Evolutionary conservation across 192 early-diverging fungal species (phyloP), one percentile per base, ranked within the genome.

Genomic region (Oehlia diaphana): DNA sequence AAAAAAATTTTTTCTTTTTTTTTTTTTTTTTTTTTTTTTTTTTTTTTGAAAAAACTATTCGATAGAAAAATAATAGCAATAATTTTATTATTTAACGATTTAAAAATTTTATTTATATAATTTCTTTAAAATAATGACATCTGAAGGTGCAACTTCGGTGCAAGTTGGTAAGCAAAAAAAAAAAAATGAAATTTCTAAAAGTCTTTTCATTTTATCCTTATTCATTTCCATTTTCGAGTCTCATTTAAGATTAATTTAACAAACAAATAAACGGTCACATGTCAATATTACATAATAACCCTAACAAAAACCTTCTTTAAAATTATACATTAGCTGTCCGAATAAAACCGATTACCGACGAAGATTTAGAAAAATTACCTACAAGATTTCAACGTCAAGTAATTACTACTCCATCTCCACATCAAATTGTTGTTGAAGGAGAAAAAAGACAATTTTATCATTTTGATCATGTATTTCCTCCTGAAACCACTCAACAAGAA

Each of bases 381-480:
- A 2, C 39, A 44, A 39, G 70, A 39, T 72, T 72, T 72, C 70
- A 72, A 72, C 70, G 70, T 72, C 35, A 72, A 23, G 9, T 72
- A 14, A 2, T 72, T 14, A 23, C 19, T 16, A 7, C 70, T n/a
- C 3, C 70, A 28, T 39, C 66, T 16, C 37, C 39, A 9, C 7
- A 39, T 19, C 70, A 72, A 72, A 1, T 72, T 23, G 12, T 12
- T 44, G 70, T 72, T 49, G 39, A 72, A 72, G 37, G 16, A 2
- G 70, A 72, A 0, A 72, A 72, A 35, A 39, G 70, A 82, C 66
- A 79, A 44, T 69, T 79, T n/a, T 92, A 90, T 79, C 82, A 83
- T 62, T 95, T 91, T 74, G 94, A 95, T 80, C 81, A 91, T 63
- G 89, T 89, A n/a, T 95, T 92, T 84, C 90, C 88, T 8, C 80